Base-by-base conservation (phyloP, 148 eudicot genomes). In the Spergularia bocconei region DNA sequence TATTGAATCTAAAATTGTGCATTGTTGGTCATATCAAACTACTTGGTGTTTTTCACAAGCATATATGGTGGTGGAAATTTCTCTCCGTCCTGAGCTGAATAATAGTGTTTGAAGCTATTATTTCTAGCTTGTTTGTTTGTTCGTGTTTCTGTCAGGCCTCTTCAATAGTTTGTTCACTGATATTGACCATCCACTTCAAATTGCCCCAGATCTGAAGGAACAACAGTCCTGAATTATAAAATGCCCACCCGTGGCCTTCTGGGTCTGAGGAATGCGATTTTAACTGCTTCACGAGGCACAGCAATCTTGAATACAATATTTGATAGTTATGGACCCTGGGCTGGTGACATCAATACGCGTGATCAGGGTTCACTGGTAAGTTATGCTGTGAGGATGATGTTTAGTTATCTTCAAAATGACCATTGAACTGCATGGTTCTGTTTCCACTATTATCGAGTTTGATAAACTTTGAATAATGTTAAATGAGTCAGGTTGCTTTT, bases 191-290 rank as follows among this genome's bases (percentile, higher is more conserved):
- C 38, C 11, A 51, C 53, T 67, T 56, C 47, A 44, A 48, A 56
- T 16, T 71, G 41, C 38, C 53, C 63, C 75, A 94, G 98, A 82
- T 79, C 96, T 58, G 97, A 95, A 85, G 92, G 96, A 72, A 91
- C 97, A 73, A 88, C 91, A 55, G 25, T 90, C 9, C 78, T 95
- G 54, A 92, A 89, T 74, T 92, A 92, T 78, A 92, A 84, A 85
- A 92, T 92, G 69, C 98, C 98, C 75, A 95, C 98, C 47, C 93
- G 98, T 83, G 98, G 98, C 59, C 98, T 95, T 79, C 86, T 94
- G 73, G 97, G 98, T 54, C 71, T 92, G 82, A 71, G 98, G 74
- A 95, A 95, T 86, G 90, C 96, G 41, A 90, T 92, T 78, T 81
- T 95, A 53, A 92, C 96, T 6, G 98, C 97, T 71, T 90, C 98